A percentile compares a stretch with the other conserved stretches of the same genome.
phyloP scores from a whole-genome alignment of 1,139 yeast genomes.

The Taiozyma sp. region DNA sequence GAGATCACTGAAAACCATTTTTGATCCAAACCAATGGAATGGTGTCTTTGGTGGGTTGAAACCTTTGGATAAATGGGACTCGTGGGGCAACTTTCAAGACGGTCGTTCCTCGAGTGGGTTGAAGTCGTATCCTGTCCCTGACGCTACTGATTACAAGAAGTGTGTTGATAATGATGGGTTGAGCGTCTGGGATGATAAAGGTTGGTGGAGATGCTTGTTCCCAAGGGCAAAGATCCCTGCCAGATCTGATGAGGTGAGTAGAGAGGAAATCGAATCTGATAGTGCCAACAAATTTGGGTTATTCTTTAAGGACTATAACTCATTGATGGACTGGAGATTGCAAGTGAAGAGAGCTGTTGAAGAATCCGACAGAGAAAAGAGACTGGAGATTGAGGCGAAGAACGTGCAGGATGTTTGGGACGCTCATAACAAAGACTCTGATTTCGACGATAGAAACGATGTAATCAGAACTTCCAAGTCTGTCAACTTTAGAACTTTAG shows the following conservation, averaged over 20 bases:
- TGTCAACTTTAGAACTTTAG: constrained; percentile 39
- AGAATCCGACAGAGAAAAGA: constrained; percentile 23
- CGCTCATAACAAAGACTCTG: constrained; percentile 13
- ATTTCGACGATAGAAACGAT: constrained; percentile 26
- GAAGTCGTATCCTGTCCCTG: constrained; percentile 58
- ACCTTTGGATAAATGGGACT: constrained; percentile 10
- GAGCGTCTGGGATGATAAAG: constrained; percentile 73
- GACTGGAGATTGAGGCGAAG: constrained; percentile 15
- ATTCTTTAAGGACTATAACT: constrained; percentile 59
- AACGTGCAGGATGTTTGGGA: constrained; percentile 24
- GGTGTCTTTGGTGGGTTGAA: constrained; percentile 3
- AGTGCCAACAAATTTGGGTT: constrained; percentile 32
- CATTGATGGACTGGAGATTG: constrained; percentile 63
- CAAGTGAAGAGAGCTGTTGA: constrained; percentile 41
- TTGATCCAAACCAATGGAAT: constrained; percentile 1
- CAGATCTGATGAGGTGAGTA: constrained; percentile 36
- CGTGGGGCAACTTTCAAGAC: constrained; percentile 6
- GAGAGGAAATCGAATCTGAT: constrained; percentile 43
- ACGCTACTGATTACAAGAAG: constrained; percentile 49
- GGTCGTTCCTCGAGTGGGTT: constrained; percentile 32
- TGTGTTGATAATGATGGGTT: constrained; percentile 63
- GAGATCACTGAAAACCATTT: neutral
- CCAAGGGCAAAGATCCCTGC: constrained; percentile 38
- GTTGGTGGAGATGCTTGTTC: constrained; percentile 85
- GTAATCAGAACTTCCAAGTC: constrained; percentile 48